Evolutionary conservation across 176 grass and related monocot species (phyloP), one percentile per base, ranked within the genome.

Genomic region (Oryza meridionalis): DNA sequence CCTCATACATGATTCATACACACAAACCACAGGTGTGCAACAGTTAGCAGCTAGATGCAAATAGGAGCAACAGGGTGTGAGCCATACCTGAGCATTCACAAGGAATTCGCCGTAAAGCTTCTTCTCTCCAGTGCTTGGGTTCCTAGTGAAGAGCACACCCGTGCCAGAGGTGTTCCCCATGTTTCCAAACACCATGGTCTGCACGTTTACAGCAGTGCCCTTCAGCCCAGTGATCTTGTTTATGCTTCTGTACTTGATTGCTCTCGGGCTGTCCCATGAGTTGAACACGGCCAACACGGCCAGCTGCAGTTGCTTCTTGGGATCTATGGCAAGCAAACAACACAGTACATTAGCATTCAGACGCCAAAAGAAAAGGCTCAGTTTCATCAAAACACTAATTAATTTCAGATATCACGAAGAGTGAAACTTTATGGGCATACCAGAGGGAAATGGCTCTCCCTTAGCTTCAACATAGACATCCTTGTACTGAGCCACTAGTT

Each of bases 101-200:
- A 99, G 93, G 86, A 86, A 99, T 72, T 99, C 97, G 15, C 97
- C 97, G 21, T 99, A 99, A 75, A 99, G 91, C 88, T 96, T 99
- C 82, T 92, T 96, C 84, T 99, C 93, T 47, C 97, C 97, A 0
- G 97, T 99, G 88, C 90, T 99, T 12, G 97, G 97, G 32, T 94
- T 96, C 61, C 97, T 81, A 19, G 97, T 99, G 84, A 99, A 99
- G 71, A 99, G 91, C 19, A 99, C 97, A n/a, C 97, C 97, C 0
- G 97, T 99, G 1, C 97, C 97, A 5, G 97, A 99, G 26, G 91
- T 94, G 83, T 92, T 77, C 5, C 97, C 97, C 97, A 99, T 99
- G 91, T 99, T 99, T 22, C 97, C 97, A 65, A 94, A 99, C 78
- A 99, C 97, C 97, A 99, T 99, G 78, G 73, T 90, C 86, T 99